A percentile compares a stretch with the other conserved stretches of the same genome.
These are phyloP conservation scores for Primulina eburnea DNA, from an alignment of 257 asterid species.

Conservation along the genomic window DNA sequence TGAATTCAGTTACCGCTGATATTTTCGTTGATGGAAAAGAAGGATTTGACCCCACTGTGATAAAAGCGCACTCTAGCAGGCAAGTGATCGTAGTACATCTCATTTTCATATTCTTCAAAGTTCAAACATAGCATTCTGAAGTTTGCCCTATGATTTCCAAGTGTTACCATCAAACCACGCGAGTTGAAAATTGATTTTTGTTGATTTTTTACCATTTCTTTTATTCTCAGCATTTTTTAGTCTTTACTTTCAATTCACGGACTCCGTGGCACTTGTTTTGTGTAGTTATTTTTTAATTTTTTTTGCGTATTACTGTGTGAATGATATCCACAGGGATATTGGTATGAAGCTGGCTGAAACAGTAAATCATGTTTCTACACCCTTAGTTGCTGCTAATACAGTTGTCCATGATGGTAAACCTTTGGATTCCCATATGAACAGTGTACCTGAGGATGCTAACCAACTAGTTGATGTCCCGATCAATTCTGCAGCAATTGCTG, in stretches of 20 bases:
- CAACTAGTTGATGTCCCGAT: constrained; percentile 29
- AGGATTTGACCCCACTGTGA: constrained; percentile 64
- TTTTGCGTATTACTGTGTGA: constrained; percentile 22
- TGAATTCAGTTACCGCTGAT: constrained; percentile 79
- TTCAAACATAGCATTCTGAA: not conserved
- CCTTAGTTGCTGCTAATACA: constrained; percentile 35
- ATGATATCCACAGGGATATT: constrained; percentile 50
- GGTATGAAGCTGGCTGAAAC: constrained; percentile 63
- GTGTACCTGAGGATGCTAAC: constrained; percentile 32
- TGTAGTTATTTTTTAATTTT: constrained; percentile 22
- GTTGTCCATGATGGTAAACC: constrained; percentile 28
- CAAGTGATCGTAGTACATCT: constrained; percentile 24
- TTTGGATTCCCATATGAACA: constrained; percentile 17
- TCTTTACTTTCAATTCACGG: not conserved
- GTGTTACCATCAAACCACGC: constrained; percentile 11
- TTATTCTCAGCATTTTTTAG: constrained; percentile 9
- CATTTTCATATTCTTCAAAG: constrained; percentile 19
- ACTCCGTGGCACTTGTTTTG: constrained; percentile 7
- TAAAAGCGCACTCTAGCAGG: constrained; percentile 49
- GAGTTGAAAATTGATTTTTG: constrained; percentile 7
- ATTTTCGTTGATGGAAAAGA: constrained; percentile 61
- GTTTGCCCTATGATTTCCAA: constrained; percentile 16
- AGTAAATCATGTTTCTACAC: constrained; percentile 42
- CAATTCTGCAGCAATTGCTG: constrained; percentile 31
- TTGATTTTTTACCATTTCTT: constrained; percentile 1